Evolutionary conservation across 441 rosid species (phyloP), one percentile per base, ranked within the genome.

Genomic region (Adansonia grandidieri): DNA sequence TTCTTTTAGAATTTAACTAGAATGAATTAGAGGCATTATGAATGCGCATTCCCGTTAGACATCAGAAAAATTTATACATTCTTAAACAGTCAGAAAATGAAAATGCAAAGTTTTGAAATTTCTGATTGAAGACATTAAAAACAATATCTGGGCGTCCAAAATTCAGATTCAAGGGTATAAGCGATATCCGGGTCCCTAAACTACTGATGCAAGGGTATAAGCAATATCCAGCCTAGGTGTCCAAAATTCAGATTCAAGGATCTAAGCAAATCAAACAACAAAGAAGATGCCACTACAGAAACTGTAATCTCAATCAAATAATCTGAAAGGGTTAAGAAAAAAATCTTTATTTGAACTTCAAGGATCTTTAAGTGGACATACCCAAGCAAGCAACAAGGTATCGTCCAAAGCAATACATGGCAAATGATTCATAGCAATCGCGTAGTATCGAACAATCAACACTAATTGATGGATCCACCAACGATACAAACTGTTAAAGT

Each of bases 391-490:
- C 53, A 45, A 48, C 89, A 76, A 97, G 97, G 86, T 97, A 95
- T 89, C 99, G 91, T 86, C 98, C 99, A 81, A 97, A 97, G 91
- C 99, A 97, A 90, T 97, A 97, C 98, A 97, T 95, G 82, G 99
- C 99, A 69, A 69, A 69, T 13, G 56, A 68, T 20, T 47, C 73
- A 77, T 97, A 97, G 90, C 99, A 89, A 86, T 97, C 99, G 80
- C 99, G 91, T 48, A 97, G 91, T 84, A 93, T 95, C 82, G 86
- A 98, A 79, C 91, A 85, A 79, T 97, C 93, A 85, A 97, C 96
- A 83, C 98, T 92, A 77, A 92, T 88, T 74, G 98, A 86, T 80
- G 99, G 98, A 78, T 93, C 80, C 87, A 90, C 91, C 90, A 97
- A 85, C 2, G 99, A 97, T 57, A 91, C 92, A 86, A 95, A 89